phyloP scores from a whole-genome alignment of 192 early-diverging fungal genomes.

The Glomus cerebriforme region DNA sequence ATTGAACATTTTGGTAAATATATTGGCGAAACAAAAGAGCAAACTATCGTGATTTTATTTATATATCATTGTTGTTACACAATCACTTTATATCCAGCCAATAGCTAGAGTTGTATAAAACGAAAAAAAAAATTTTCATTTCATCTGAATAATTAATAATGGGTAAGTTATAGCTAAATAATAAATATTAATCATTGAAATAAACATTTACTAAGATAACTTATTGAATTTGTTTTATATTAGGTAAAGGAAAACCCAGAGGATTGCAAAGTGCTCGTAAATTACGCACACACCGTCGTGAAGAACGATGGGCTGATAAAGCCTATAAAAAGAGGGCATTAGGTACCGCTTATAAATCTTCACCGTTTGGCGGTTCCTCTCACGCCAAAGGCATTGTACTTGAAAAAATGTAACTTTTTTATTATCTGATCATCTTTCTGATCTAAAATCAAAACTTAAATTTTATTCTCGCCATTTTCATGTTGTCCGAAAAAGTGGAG shows the following conservation, averaged over 20 bases:
- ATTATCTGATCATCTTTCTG: not conserved
- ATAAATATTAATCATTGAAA: not conserved
- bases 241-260: constrained; percentile 90
- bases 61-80: too few species aligned
- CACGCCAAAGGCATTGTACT: constrained; percentile 99
- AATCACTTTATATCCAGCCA: not conserved
- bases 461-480: too few species aligned
- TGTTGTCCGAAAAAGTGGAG: constrained; percentile 65
- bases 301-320: constrained; percentile 99
- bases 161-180: not conserved
- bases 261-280: constrained; percentile 99
- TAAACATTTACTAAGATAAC: not conserved
- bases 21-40: too few species aligned
- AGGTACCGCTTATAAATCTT: constrained; percentile 97
- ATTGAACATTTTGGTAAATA: not conserved
- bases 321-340: constrained; percentile 98
- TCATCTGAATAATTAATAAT: not conserved
- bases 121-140: not conserved
- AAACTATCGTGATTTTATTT: too few species aligned
- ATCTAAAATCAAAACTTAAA: constrained; percentile 14
- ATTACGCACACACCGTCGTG: constrained; percentile 96
- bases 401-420: constrained; percentile 95
- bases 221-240: not conserved
- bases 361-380: constrained; percentile 98
- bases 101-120: not conserved